A percentile compares a stretch with the other conserved stretches of the same genome.
phyloP scores from a whole-genome alignment of 2,329 filamentous ascomycete species.

The Claviceps lovelessii region DNA sequence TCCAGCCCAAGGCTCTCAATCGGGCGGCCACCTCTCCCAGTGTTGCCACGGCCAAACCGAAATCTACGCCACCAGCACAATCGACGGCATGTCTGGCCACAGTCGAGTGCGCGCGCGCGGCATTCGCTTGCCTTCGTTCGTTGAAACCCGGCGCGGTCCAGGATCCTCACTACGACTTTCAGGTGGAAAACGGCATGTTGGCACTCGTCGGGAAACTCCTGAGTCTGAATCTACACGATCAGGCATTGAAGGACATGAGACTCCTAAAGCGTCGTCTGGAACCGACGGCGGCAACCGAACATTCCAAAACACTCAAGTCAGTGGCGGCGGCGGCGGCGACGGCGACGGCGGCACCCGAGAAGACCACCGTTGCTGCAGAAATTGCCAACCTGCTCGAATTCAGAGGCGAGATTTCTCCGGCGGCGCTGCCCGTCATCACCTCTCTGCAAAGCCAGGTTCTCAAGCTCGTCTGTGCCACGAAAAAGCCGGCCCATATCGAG shows the following conservation, averaged over 20 bases:
- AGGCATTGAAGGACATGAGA: conserved; percentile 54
- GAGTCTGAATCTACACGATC: conserved; percentile 47
- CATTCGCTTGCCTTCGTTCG: conserved; percentile 49
- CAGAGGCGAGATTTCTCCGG: conserved; percentile 26
- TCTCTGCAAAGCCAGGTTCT: conserved; percentile 51
- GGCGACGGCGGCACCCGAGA: conserved; percentile 10
- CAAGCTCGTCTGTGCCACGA: conserved; percentile 45
- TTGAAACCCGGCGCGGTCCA: conserved; percentile 36
- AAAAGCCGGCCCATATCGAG: conserved; percentile 46
- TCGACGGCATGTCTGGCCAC: conserved; percentile 37
- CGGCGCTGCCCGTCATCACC: conserved; percentile 41
- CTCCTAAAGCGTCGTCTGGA: conserved; percentile 52
- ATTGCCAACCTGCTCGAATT: conserved; percentile 51
- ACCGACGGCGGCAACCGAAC: conserved; percentile 11
- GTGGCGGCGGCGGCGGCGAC: background rate
- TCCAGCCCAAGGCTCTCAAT: conserved; percentile 48
- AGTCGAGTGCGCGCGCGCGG: conserved; percentile 55
- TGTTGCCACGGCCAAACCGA: conserved; percentile 20
- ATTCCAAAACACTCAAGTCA: conserved; percentile 19
- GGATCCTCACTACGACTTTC: conserved; percentile 44
- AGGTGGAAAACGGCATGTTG: conserved; percentile 61
- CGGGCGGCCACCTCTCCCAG: conserved; percentile 41
- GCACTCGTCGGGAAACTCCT: conserved; percentile 54
- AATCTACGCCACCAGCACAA: conserved; percentile 14
- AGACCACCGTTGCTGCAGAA: conserved; percentile 15